Evolutionary conservation across 805 yeast species (phyloP).

Genomic region (Pichia californica): DNA sequence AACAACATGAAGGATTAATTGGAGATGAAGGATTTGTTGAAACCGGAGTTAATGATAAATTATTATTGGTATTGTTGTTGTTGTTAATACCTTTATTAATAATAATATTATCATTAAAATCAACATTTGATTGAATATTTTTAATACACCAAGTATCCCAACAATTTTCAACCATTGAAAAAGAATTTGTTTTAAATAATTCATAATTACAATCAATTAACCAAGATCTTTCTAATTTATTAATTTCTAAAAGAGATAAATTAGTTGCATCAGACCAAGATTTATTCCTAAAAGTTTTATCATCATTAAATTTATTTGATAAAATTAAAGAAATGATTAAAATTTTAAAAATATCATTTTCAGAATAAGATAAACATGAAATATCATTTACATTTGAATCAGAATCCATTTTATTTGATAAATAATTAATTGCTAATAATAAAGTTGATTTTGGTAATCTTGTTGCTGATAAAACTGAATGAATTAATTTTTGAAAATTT

Average conservation of each 20-base stretch:
- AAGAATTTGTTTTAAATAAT: constrained; percentile 28
- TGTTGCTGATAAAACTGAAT: constrained; percentile 75
- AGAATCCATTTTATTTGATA: constrained; percentile 52
- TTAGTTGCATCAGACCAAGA: constrained; percentile 98
- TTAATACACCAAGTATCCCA: constrained; percentile 33
- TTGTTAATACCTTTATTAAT: constrained; percentile 18
- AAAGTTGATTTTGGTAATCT: constrained; percentile 81
- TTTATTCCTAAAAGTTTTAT: constrained; percentile 89
- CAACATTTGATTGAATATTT: constrained; percentile 3
- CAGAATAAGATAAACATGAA: constrained; percentile 21
- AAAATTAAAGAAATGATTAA: constrained; percentile 66
- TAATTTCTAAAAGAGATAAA: constrained; percentile 52
- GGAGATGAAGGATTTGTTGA: constrained; percentile 22
- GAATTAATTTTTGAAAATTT: constrained; percentile 52
- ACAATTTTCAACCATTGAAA: constrained; percentile 29
- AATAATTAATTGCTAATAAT: constrained; percentile 69
- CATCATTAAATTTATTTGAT: constrained; percentile 94
- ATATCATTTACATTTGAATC: constrained; percentile 29
- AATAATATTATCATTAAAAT: constrained; percentile 10
- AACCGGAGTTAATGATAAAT: constrained; percentile 21
- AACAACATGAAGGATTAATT: constrained; percentile 15
- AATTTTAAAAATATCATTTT: constrained; percentile 42
- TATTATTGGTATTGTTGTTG: too few species aligned
- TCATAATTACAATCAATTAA: constrained; percentile 25
- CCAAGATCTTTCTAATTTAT: constrained; percentile 59